phyloP scores from a whole-genome alignment of 495 filamentous ascomycete species.

The Xylaria telfairii region DNA sequence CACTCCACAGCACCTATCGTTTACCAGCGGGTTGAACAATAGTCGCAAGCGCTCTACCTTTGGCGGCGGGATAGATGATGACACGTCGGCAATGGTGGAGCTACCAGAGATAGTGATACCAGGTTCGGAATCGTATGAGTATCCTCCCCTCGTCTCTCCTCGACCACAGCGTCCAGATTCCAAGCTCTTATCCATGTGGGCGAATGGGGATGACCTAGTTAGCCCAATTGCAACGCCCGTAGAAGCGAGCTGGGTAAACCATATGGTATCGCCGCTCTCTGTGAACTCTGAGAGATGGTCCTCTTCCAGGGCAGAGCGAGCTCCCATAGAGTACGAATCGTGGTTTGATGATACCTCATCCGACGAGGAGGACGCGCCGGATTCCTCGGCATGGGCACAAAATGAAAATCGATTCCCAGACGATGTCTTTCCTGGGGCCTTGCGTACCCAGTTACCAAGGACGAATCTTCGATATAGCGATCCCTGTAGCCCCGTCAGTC shows the following conservation, averaged over 20 bases:
- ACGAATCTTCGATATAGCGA: slow-evolving; percentile 18
- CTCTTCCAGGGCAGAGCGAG: background rate
- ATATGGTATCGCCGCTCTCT: slow-evolving; percentile 23
- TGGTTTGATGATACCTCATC: slow-evolving; percentile 23
- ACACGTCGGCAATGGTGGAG: background rate
- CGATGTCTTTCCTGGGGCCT: background rate
- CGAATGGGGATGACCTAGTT: slow-evolving; percentile 25
- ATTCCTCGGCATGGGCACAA: background rate
- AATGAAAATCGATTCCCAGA: background rate
- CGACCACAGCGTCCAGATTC: slow-evolving; percentile 19
- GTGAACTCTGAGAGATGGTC: background rate
- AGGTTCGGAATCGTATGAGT: background rate
- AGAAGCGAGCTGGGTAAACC: slow-evolving; percentile 9
- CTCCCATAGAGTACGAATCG: slow-evolving; percentile 1
- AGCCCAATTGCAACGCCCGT: slow-evolving; percentile 14
- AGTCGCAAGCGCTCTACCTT: background rate
- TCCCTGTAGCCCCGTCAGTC: slow-evolving; percentile 6
- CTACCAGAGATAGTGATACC: slow-evolving; percentile 11
- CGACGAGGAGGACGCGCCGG: background rate
- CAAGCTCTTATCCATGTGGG: slow-evolving; percentile 15
- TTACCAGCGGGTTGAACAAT: background rate
- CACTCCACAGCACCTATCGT: background rate
- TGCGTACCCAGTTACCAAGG: background rate
- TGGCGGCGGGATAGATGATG: background rate
- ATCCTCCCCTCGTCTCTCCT: slow-evolving; percentile 6